Evolutionary conservation across 495 filamentous ascomycete species (phyloP).

Genomic region (Trichoderma gamsii): DNA sequence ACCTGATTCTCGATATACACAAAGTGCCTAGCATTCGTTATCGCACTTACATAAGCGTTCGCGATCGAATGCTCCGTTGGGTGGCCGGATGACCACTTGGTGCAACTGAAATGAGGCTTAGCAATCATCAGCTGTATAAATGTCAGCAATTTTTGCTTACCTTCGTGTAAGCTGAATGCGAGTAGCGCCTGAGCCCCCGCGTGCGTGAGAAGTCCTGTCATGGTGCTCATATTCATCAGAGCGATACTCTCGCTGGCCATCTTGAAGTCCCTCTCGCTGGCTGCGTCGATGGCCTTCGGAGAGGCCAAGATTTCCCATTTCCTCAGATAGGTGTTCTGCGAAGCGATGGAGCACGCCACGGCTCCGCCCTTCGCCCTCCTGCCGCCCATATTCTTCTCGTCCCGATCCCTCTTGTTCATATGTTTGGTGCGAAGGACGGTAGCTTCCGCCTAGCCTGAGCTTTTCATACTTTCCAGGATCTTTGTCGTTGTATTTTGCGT

Average conservation of each 20-base stretch:
- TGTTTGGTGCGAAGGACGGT: slow-evolving; percentile 40
- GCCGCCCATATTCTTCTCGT: slow-evolving; percentile 22
- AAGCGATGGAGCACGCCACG: neutral
- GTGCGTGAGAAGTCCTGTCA: slow-evolving; percentile 8
- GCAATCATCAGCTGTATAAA: neutral
- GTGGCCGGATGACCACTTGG: slow-evolving; percentile 67
- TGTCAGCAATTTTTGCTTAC: slow-evolving; percentile 22
- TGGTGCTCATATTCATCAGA: neutral
- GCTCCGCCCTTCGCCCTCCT: slow-evolving; percentile 17
- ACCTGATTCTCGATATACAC: slow-evolving; percentile 92
- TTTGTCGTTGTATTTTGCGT: slow-evolving; percentile 68
- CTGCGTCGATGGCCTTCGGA: neutral
- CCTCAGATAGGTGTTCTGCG: neutral
- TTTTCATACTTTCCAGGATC: slow-evolving; percentile 56
- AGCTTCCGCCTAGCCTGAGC: slow-evolving; percentile 42
- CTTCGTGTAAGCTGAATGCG: slow-evolving; percentile 41
- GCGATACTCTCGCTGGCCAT: neutral
- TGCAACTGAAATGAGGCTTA: slow-evolving; percentile 39
- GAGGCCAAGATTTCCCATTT: slow-evolving; percentile 4
- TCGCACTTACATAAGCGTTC: slow-evolving; percentile 81
- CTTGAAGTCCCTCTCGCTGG: neutral
- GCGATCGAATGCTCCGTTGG: slow-evolving; percentile 76
- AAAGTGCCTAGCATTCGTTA: slow-evolving; percentile 74
- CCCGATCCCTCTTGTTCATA: slow-evolving; percentile 24
- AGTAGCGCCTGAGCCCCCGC: slow-evolving; percentile 14